Base-by-base conservation (phyloP, 1,139 yeast species). In the Diutina pseudorugosa region DNA sequence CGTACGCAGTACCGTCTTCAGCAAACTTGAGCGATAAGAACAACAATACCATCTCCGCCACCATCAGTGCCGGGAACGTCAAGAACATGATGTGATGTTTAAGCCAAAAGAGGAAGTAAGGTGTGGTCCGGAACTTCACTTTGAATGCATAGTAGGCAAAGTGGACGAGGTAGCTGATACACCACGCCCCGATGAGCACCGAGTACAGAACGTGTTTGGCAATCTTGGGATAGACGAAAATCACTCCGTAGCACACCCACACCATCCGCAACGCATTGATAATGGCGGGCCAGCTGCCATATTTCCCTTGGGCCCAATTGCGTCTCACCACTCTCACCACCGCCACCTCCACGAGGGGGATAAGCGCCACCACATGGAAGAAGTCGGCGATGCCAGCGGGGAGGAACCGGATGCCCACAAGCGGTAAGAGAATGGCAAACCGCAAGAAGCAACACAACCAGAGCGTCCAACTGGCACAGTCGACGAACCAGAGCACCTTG, bases 301-400 rank as follows among this genome's bases (percentile, higher is more conserved):
- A n/a, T 20, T 52, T 53, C 8, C 48, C 43, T 9, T 33, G 18
- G 7, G 51, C 19, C 50, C 52, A 52, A n/a, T 14, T 40, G 2
- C 27, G 7, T 9, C 55, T 55, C 18, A 62, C 54, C 1, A 60
- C 45, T 52, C 64, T 64, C 11, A 64, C 61, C 40, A 68, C 52
- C 20, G 66, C 52, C 50, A 66, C 59, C 4, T 66, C 68, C 1
- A 66, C 52, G 20, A 71, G 57, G 4, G 77, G 77, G 6, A 66
- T 55, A 41, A 69, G 55, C 2, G 77, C 60, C 21, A 73, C 73
- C n/a, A 69, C 67, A 53, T 76, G 77, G 58, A 80, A 78, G 66
- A 80, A 81, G 58, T 79, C 84, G 51, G 85, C 86, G 14, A 83
- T 80, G 1, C 89, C 89, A 8, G 84, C 87, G 1, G 88, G 84